Conservation (phyloP, 176 grass and related monocot genomes). For the Oryza coarctata region DNA sequence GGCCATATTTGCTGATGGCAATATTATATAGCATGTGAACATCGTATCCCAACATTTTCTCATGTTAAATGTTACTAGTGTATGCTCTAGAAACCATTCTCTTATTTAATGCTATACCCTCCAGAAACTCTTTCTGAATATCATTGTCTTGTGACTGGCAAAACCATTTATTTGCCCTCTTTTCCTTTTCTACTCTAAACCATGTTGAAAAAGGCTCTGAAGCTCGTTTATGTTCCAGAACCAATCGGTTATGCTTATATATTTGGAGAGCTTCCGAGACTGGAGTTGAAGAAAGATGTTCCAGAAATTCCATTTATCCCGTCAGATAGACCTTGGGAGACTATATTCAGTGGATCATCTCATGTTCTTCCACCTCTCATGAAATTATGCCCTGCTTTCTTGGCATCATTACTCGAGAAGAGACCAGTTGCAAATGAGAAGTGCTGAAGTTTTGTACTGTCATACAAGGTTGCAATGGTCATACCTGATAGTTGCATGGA, state of each 20-base stretch:
- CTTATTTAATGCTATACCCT: neutral
- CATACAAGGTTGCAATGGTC: neutral
- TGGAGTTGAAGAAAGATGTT: conserved; percentile 48
- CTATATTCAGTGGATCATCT: conserved; percentile 85
- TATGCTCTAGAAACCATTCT: too few species aligned
- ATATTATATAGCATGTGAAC: neutral
- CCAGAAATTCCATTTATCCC: conserved; percentile 64
- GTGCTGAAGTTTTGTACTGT: neutral
- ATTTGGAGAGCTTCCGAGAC: conserved; percentile 65
- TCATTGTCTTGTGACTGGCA: neutral
- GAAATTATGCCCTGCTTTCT: conserved; percentile 74
- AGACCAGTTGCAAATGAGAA: conserved; percentile 28
- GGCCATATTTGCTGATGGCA: neutral
- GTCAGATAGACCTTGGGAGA: conserved; percentile 89
- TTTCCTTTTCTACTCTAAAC: neutral
- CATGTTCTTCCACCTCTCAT: conserved; percentile 79
- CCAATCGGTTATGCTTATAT: conserved; percentile 73
- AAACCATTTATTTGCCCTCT: neutral
- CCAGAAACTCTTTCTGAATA: neutral
- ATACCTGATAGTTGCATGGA: neutral
- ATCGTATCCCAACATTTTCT: neutral
- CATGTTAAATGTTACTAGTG: too few species aligned
- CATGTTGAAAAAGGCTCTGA: neutral
- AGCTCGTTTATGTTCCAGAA: conserved; percentile 46
- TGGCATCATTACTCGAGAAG: conserved; percentile 81